Evolutionary conservation across 1,284 basidiomycete genomes (phyloP), one percentile per base, ranked within the genome.

Genomic region (Somion occarium): DNA sequence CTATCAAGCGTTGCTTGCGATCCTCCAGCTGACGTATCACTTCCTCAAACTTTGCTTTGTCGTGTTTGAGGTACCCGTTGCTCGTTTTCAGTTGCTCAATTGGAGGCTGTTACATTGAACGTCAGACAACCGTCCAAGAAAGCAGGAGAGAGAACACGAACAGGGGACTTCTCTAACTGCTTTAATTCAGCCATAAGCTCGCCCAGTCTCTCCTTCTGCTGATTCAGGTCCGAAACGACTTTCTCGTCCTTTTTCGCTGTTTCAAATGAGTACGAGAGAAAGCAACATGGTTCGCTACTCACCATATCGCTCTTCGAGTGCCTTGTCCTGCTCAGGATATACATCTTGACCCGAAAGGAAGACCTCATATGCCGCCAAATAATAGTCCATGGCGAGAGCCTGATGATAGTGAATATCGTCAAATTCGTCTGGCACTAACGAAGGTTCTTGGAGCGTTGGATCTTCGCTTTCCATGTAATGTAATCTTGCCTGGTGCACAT

Each of bases 241-340:
- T 71, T 72, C 60, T 84, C 80, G 51, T 88, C 84, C 65, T 86
- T 86, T 64, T 74, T 79, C 19, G 75, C 87, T 89, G 50, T 43
- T 15, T 61, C 11, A 56, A 50, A 20, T n/a, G 11, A 12, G 27
- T 22, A 38, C 34, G 11, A 15, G 3, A 11, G 20, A 18, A n/a
- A 27, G 22, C 2, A 25, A 24, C n/a, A 51, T 34, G n/a, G 18
- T 5, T 38, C 20, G 13, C 1, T 5, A 61, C 78, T 48, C 55
- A 88, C 91, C 81, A 66, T 91, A 93, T 52, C 84, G 80, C 26
- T 83, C 81, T 57, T 91, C 86, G 12, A 94, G 64, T 39, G 74
- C 71, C 55, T 78, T 75, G 50, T 90, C 85, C 46, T 84, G 82
- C 52, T 86, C 82, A 0, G 78, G 72, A 56, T 89, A 91, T 23